Evolutionary conservation across 2,329 filamentous ascomycete species (phyloP), one percentile per base, ranked within the genome.

Genomic region (Teratosphaeriaceae sp.): DNA sequence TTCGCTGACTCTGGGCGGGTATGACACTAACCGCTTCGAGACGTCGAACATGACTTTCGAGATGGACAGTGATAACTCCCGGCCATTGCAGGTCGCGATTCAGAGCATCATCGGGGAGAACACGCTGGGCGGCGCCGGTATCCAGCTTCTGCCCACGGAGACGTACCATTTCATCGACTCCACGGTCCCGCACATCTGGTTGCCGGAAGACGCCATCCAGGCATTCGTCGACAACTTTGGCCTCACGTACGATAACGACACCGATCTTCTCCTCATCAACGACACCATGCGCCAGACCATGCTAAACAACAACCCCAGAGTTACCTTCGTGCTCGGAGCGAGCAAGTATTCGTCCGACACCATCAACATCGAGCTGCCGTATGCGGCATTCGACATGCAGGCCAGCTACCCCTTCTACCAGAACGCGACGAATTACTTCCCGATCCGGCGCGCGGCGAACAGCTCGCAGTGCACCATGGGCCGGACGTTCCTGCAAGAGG

Each of bases 161-260:
- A 52, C 29, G 18, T 27, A 46, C 19, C 39, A 39, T 34, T 26
- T 54, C 41, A 58, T 69, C 40, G 64, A 68, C 45, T 63, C 63
- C 2, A 49, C 63, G 8, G 54, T 67, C 2, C 49, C 65, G 1
- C 57, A 68, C 6, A 62, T 69, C 16, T 69, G 66, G 66, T 57
- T 70, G 5, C 65, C 67, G 2, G 30, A 44, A 2, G 55, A 56
- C 15, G 56, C 54, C 1, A 65, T 64, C 48, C 40, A 58, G 11
- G 38, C 48, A 2, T 68, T 69, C 40, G 61, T 61, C 36, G 37
- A 55, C 5, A 58, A 59, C 0, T 69, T 69, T 35, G 61, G 62
- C n/a, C 52, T 69, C 5, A 49, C 48, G 1, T 68, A 62, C 52
- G 61, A 69, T 46, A 43, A 52, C 12, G 46, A 48, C 3, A 59